Evolutionary conservation across 768 basidiomycete species (phyloP).

Genomic region (Galerina marginata): DNA sequence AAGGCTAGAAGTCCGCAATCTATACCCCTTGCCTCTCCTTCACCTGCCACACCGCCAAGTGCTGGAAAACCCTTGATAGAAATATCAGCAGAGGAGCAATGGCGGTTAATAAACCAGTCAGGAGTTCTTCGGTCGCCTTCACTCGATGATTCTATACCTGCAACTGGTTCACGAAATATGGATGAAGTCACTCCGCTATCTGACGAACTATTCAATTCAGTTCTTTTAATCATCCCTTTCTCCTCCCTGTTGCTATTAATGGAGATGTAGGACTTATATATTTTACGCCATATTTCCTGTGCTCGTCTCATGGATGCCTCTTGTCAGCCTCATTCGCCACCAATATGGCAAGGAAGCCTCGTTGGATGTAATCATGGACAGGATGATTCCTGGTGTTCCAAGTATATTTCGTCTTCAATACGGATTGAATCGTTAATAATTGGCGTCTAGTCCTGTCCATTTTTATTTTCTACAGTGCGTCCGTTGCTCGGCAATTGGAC

Average conservation of each 20-base stretch:
- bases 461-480: slow-evolving; percentile 79
- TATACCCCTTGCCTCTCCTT: slow-evolving; percentile 22
- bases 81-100: slow-evolving; percentile 78
- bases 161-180: slow-evolving; percentile 11
- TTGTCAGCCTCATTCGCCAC: slow-evolving; percentile 69
- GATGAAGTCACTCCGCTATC: slow-evolving; percentile 43
- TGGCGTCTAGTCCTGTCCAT: slow-evolving; percentile 62
- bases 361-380: slow-evolving; percentile 52
- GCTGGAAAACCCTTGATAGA: slow-evolving; percentile 42
- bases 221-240: slow-evolving; percentile 72
- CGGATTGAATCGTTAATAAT: background rate
- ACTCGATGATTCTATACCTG: slow-evolving; percentile 7
- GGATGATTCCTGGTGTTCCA: slow-evolving; percentile 71
- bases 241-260: slow-evolving; percentile 78
- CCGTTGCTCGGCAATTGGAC: background rate
- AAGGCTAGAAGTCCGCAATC: slow-evolving; percentile 19
- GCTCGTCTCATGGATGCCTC: slow-evolving; percentile 1
- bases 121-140: slow-evolving; percentile 52
- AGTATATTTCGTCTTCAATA: slow-evolving; percentile 52
- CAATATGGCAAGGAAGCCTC: slow-evolving; percentile 75
- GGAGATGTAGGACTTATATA: slow-evolving; percentile 71
- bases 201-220: slow-evolving; percentile 74
- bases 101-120: slow-evolving; percentile 72
- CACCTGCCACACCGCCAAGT: slow-evolving; percentile 7
- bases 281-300: background rate